phyloP scores from a whole-genome alignment of 1,139 yeast genomes.

The Yamadazyma sp. region DNA sequence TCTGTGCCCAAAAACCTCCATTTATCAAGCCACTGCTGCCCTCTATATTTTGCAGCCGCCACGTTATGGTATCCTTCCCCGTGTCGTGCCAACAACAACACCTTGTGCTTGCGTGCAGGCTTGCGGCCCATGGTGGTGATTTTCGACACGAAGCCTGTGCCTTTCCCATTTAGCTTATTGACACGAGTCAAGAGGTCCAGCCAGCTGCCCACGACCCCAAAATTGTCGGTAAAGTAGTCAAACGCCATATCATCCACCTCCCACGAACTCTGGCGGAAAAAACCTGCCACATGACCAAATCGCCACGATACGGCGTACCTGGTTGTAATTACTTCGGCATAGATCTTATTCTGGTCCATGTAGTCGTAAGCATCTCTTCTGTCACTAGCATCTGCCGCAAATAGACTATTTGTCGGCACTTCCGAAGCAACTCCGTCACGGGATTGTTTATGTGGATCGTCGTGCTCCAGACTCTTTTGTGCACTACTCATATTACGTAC shows the following conservation, averaged over 20 bases:
- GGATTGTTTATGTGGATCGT: not conserved
- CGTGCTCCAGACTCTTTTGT: not conserved
- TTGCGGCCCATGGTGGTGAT: not conserved
- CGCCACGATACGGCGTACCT: conserved; percentile 30
- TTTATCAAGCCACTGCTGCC: conserved; percentile 55
- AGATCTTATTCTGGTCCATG: conserved; percentile 30
- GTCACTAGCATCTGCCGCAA: conserved; percentile 31
- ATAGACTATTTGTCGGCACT: conserved; percentile 10
- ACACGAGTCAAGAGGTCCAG: conserved; percentile 31
- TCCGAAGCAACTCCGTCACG: not conserved
- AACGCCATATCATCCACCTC: conserved; percentile 49
- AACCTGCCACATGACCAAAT: conserved; percentile 46
- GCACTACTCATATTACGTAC: not conserved
- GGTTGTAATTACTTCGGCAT: conserved; percentile 10
- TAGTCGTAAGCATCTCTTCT: conserved; percentile 36
- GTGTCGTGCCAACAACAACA: conserved; percentile 64
- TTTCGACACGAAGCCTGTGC: not conserved
- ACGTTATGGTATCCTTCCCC: conserved; percentile 45
- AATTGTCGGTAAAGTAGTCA: conserved; percentile 45
- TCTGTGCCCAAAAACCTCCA: conserved; percentile 59
- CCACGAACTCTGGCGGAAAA: conserved; percentile 50
- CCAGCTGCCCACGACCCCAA: conserved; percentile 54
- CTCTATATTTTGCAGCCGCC: conserved; percentile 57
- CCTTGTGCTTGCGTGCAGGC: conserved; percentile 45
- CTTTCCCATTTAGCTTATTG: conserved; percentile 24